Evolutionary conservation across 2,329 filamentous ascomycete species (phyloP), one percentile per base, ranked within the genome.

Genomic region (Penicillium brasilianum): DNA sequence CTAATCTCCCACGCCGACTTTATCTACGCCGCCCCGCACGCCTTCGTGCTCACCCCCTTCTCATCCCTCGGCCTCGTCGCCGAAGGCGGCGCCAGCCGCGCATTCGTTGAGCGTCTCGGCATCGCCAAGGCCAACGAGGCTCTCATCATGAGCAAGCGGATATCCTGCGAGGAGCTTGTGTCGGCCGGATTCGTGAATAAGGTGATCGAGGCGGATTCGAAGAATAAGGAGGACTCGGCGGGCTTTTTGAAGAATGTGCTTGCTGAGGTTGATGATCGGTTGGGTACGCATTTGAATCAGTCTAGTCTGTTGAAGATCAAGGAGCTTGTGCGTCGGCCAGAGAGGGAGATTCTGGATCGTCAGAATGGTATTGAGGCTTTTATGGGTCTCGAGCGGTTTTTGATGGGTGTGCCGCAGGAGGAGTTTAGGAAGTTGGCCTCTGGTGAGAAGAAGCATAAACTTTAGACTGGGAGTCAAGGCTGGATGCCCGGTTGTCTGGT

Each of bases 391-490:
- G 88, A 93, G 63, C 82, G 93, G 61, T 97, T 98, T 72, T 76
- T 91, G 67, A 85, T 80, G 62, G 93, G 93, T 0, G 83, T 93
- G 46, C 95, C 95, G 20, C 93, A 97, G 82, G 85, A 90, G 76
- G 92, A 98, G 82, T 98, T 98, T 74, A 81, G 84, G 71, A 93
- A 91, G 83, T 81, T 98, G 74, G 92, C 92, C 1, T 87, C 83
- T 64, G 93, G 94, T 13, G 87, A 95, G 84, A 98, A 97, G 87
- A 92, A 89, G 75, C 95, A 99, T 80, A 98, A 98, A 82, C 80
- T 98, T 76, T 97, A 82, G 69, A 44, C 52, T 41, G 20, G 22
- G 34, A 22, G 7, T 34, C 5, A 14, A 44, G 9, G n/a, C n/a
- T 18, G 13, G 41, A 28, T 14, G 9, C 22, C 13, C 11, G 16